phyloP scores from a whole-genome alignment of 202 grass and related monocot genomes.

The Hordeum pubiflorum region DNA sequence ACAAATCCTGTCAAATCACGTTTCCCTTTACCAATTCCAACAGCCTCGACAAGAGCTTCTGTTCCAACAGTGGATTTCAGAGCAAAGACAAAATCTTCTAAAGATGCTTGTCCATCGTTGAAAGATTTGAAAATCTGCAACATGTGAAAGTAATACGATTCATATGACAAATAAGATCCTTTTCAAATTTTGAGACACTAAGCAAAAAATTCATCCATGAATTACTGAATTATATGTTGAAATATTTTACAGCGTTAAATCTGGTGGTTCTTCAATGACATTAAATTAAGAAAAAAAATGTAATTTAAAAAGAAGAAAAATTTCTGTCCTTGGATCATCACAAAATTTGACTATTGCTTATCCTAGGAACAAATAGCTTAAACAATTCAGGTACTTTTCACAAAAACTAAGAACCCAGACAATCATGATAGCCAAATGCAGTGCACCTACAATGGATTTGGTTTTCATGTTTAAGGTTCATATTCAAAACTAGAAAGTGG shows the following conservation, averaged over 20 bases:
- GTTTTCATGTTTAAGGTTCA: not conserved
- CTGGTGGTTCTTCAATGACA: not conserved
- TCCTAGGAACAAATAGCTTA: conserved; percentile 7
- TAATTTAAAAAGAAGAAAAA: not conserved
- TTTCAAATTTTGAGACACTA: not conserved
- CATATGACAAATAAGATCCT: not conserved
- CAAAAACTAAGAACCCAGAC: not conserved
- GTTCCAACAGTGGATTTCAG: conserved; percentile 68
- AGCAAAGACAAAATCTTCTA: conserved; percentile 60
- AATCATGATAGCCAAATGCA: not conserved
- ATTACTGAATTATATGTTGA: not conserved
- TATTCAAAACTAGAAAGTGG: not conserved
- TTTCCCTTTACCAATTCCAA: conserved; percentile 82
- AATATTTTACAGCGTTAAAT: not conserved
- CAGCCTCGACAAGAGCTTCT: conserved; percentile 57
- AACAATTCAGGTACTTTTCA: not conserved
- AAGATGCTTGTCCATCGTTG: conserved; percentile 47
- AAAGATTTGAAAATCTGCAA: conserved; percentile 67
- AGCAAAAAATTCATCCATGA: not conserved
- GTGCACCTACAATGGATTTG: not conserved
- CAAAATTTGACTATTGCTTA: not conserved
- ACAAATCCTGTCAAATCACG: conserved; percentile 65
- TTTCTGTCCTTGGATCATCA: not conserved
- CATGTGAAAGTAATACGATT: conserved; percentile 22
- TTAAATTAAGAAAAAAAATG: conserved; percentile 7